Evolutionary conservation across 2,329 filamentous ascomycete species (phyloP).

Genomic region (Calycina herbarum): DNA sequence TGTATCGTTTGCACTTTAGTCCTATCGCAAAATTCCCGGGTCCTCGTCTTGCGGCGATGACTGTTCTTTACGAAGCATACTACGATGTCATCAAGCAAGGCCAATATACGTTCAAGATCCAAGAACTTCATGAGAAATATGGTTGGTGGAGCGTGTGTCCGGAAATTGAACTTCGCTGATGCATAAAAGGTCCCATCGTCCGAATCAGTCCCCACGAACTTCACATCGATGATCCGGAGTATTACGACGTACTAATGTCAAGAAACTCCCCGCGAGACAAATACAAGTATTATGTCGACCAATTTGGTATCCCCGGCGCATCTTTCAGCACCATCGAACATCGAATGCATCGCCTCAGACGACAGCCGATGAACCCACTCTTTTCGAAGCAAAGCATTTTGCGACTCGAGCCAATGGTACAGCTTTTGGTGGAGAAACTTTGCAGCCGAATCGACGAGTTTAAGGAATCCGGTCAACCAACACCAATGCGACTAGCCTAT

Average conservation of each 20-base stretch:
- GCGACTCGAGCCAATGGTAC: slow-evolving; percentile 25
- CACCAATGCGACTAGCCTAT: slow-evolving; percentile 23
- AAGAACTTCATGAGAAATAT: slow-evolving; percentile 24
- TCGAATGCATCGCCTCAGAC: slow-evolving; percentile 26
- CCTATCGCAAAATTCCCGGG: slow-evolving; percentile 33
- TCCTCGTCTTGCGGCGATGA: slow-evolving; percentile 36
- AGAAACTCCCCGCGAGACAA: slow-evolving; percentile 14
- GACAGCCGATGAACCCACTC: slow-evolving; percentile 29
- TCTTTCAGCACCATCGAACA: slow-evolving; percentile 28
- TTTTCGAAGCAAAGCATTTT: slow-evolving; percentile 28
- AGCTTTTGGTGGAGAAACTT: slow-evolving; percentile 25
- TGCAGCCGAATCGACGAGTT: slow-evolving; percentile 26
- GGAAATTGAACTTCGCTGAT: not conserved
- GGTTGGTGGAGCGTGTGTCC: slow-evolving; percentile 9
- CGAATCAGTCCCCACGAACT: slow-evolving; percentile 18
- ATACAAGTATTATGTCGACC: slow-evolving; percentile 11
- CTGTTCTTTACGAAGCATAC: slow-evolving; percentile 30
- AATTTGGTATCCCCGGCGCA: slow-evolving; percentile 12
- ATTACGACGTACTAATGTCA: slow-evolving; percentile 10
- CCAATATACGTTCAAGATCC: slow-evolving; percentile 20
- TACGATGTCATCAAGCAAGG: slow-evolving; percentile 28
- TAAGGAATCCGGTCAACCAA: slow-evolving; percentile 19
- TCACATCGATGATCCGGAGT: slow-evolving; percentile 16
- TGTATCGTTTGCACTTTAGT: slow-evolving; percentile 15
- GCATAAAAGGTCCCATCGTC: slow-evolving; percentile 13